Evolutionary conservation across 2,329 filamentous ascomycete genomes (phyloP), one percentile per base, ranked within the genome.

Genomic region (Aspergillus clavatus): DNA sequence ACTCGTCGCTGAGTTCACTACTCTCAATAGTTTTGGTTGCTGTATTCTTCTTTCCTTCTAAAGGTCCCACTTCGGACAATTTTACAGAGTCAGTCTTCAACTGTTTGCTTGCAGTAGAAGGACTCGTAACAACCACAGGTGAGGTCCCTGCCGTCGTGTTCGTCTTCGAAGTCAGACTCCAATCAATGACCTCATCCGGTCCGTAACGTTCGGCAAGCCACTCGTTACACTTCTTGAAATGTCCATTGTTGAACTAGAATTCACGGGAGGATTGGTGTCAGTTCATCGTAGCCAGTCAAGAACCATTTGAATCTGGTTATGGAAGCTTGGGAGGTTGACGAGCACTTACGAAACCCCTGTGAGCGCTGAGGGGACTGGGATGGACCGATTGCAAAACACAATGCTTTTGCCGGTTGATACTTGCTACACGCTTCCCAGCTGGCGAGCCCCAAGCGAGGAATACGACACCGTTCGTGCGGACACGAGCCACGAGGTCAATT

Each of bases 381-480:
- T 98, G 93, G 40, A 90, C 89, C 59, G 83, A 86, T 69, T 86
- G 83, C 53, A 98, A 74, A 28, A 98, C 87, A 37, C 88, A 76
- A 71, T 98, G 91, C 58, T 78, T 83, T 53, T 80, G 75, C 40
- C 69, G 73, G 61, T 93, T 85, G 42, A 97, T 77, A 55, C 82
- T 85, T 33, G 77, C 71, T 18, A 94, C 87, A 45, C 90, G 76
- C 71, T 88, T 86, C 45, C 83, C 86, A 0, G 93, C 93, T 1
- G 89, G 87, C 5, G 76, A 82, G 12, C 93, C 93, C 93, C 93
- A 98, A 0, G 91, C 91, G 67, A 98, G 73, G 63, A 96, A 98
- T 4, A 96, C 93, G 1, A 98, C 91, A 1, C 93, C 93, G 22
- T 78, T 76, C 0, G 80, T 83, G 36, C 89, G 79, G 56, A 86